Conservation (phyloP, 495 filamentous ascomycete species). For the Chaetomium cochliodes region DNA sequence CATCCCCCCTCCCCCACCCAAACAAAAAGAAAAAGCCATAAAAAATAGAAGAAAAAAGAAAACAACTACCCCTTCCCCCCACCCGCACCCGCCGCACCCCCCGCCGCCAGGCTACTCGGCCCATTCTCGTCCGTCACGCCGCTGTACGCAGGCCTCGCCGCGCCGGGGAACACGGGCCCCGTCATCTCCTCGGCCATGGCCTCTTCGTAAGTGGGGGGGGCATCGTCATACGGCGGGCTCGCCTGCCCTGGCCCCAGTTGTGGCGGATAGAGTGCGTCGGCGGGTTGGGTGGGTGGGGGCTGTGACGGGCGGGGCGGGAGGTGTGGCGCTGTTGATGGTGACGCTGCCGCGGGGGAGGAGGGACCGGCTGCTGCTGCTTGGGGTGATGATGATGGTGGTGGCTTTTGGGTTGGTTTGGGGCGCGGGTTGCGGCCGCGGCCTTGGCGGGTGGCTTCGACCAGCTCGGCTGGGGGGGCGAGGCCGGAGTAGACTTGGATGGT, state of each 20-base stretch:
- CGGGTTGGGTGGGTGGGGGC: conserved; percentile 19
- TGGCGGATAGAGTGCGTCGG: conserved; percentile 48
- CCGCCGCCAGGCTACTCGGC: conserved; percentile 39
- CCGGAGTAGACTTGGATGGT: conserved; percentile 80
- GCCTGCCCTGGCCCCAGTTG: conserved; percentile 44
- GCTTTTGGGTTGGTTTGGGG: conserved; percentile 13
- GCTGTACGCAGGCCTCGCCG: conserved; percentile 45
- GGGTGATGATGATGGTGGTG: conserved; percentile 24
- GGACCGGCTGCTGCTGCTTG: conserved; percentile 21
- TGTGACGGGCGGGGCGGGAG: conserved; percentile 27
- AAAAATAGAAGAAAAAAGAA: too few relatives aligned
- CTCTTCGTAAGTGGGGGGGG: conserved; percentile 83
- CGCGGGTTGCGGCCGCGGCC: conserved; percentile 19
- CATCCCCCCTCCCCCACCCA: too few relatives aligned
- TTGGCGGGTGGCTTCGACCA: conserved; percentile 63
- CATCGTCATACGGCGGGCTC: conserved; percentile 56
- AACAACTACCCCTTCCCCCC: neutral
- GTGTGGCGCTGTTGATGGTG: conserved; percentile 10
- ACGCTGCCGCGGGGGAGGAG: conserved; percentile 12
- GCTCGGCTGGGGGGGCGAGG: conserved; percentile 73
- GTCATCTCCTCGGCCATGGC: conserved; percentile 75
- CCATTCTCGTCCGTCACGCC: conserved; percentile 51
- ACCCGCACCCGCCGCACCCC: neutral
- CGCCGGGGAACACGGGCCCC: conserved; percentile 40
- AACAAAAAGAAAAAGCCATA: too few relatives aligned